Base-by-base conservation (phyloP, 257 asterid genomes). In the Nicotiana attenuata region DNA sequence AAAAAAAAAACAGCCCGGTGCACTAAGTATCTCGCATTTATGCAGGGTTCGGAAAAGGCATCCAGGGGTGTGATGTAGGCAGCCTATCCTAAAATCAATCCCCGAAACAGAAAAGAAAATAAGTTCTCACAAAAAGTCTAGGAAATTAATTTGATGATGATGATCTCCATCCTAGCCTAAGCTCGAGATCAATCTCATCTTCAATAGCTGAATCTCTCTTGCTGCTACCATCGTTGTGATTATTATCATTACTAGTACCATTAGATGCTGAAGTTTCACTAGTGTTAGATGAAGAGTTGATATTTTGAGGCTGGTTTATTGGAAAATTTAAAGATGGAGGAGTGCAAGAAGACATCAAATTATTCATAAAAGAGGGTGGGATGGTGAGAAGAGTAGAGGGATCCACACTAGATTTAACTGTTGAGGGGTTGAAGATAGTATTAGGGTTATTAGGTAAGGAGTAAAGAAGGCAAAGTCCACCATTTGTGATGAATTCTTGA, bases 101-200 rank as follows among this genome's bases (percentile, higher is more conserved):
- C 45, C 29, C 45, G 76, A 31, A 60, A 59, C 31, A 41, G 22
- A 56, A 76, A 81, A 4, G n/a, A 17, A 57, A 15, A 73, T 7
- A 68, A 15, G 24, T 3, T 77, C 61, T 59, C 67, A 71, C 80
- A 76, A 45, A 38, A 41, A 17, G 41, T 28, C 13, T 82, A 19
- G 28, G 52, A 82, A 47, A 28, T 4, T n/a, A 19, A 82, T 11
- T 31, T 53, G 76, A 22, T 10, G 65, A 28, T 22, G 81, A 81
- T 33, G 76, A 79, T 71, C 84, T 83, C 4, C 90, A 85, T 57
- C 97, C 97, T 31, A 92, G 86, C 14, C 95, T 91, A 41, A 92
- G 92, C 87, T 91, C 97, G 65, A 92, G 81, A 77, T 92, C 97
- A 66, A 92, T 71, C 80, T 57, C 69, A 15, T 91, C 94, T 71